Conservation (phyloP, 805 yeast genomes). For the Monosporozyma aquatica region DNA sequence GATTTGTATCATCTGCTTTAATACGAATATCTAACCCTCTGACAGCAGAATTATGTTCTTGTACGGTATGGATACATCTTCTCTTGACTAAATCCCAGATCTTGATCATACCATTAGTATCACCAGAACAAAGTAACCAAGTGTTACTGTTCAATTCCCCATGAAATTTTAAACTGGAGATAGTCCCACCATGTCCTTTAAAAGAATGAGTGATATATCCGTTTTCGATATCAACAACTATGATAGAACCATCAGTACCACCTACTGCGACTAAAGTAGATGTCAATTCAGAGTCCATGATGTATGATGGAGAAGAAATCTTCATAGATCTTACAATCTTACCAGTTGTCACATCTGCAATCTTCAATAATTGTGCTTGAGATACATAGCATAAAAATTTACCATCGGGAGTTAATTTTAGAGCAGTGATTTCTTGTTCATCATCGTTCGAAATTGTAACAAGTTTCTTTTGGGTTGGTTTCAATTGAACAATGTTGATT, state of each 20-base stretch:
- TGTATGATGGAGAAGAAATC: conserved; percentile 72
- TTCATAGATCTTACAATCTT: conserved; percentile 44
- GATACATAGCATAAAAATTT: conserved; percentile 60
- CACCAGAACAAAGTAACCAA: conserved; percentile 77
- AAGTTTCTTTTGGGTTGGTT: conserved; percentile 32
- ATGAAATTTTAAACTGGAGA: conserved; percentile 64
- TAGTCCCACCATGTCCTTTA: conserved; percentile 87
- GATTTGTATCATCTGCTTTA: conserved; percentile 27
- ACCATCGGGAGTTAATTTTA: conserved; percentile 73
- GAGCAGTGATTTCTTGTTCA: conserved; percentile 67
- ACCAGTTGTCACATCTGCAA: conserved; percentile 36
- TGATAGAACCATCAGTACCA: conserved; percentile 85
- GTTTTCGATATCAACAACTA: conserved; percentile 86
- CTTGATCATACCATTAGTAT: conserved; percentile 46
- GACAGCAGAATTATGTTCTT: conserved; percentile 77
- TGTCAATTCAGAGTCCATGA: conserved; percentile 67
- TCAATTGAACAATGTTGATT: conserved; percentile 57
- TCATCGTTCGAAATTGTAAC: conserved; percentile 71
- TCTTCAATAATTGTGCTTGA: conserved; percentile 71
- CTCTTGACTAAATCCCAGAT: conserved; percentile 64
- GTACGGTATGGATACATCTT: conserved; percentile 51
- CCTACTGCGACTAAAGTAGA: conserved; percentile 88
- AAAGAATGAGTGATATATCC: conserved; percentile 83
- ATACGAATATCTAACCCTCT: conserved; percentile 64
- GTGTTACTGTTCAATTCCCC: conserved; percentile 60